Base-by-base conservation (phyloP, 257 asterid genomes). In the Capsicum rhomboideum region DNA sequence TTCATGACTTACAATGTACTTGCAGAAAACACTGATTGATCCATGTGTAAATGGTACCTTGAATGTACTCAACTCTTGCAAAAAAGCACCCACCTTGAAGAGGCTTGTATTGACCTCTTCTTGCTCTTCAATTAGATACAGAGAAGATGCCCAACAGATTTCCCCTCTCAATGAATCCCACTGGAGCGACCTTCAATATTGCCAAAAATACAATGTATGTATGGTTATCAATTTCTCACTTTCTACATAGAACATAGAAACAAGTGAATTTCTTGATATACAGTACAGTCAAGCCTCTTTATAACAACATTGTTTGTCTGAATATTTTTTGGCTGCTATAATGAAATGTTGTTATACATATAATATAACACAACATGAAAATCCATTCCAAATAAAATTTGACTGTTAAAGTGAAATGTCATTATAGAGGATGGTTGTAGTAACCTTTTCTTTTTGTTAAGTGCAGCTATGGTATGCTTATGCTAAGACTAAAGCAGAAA, bases 91-190 rank as follows among this genome's bases (percentile, higher is more conserved):
- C 54, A 83, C 84, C 17, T 89, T 94, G 86, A 97, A 91, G 88
- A 92, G 97, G 90, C 91, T 97, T 79, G 98, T 95, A 42, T 84
- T 97, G 23, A 97, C 99, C 21, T 97, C 98, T n/a, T 97, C 98
- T 37, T 97, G 98, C 80, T 93, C 99, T 21, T 83, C 97, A 46
- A 90, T 95, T 53, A 85, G 98, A 89, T 97, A 95, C 82, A 89
- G 97, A 63, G 89, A 91, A 42, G 97, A 95, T 42, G 95, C 82
- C 12, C 89, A 84, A 28, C 71, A 88, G 84, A 84, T 77, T 40
- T 94, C 96, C 21, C 94, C 97, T 31, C 96, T 95, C 61, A 95
- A 97, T 77, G 98, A 97, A 86, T 92, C 97, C 26, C 98, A 95
- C n/a, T 95, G 98, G 99, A 92, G 91, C 6, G 96, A 97, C 85